Evolutionary conservation across 306 rosid species (phyloP).

Genomic region (Alnus rubra): DNA sequence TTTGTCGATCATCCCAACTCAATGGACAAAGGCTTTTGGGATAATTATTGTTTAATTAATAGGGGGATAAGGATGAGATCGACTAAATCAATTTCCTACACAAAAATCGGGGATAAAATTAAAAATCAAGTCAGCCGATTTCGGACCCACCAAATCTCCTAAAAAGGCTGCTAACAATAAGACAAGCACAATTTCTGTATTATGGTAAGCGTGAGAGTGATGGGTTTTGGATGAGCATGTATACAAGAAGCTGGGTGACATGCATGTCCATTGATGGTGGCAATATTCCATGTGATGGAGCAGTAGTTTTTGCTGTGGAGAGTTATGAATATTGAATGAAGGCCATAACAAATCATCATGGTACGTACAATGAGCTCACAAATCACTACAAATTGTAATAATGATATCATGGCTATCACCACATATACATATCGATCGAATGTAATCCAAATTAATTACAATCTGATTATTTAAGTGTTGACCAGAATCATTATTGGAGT

Average conservation of each 20-base stretch:
- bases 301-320: too few relatives aligned
- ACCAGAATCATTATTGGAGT: not conserved
- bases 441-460: not conserved
- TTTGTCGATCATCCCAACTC: too few relatives aligned
- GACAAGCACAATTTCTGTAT: conserved; percentile 12
- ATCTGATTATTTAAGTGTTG: not conserved
- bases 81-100: not conserved
- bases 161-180: conserved; percentile 29
- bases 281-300: not conserved
- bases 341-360: too few relatives aligned
- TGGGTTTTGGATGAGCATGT: not conserved
- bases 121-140: conserved; percentile 22
- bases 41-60: too few relatives aligned
- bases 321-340: too few relatives aligned
- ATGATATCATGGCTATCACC: not conserved
- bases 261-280: too few relatives aligned
- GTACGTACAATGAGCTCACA: not conserved
- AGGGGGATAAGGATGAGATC: too few relatives aligned
- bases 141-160: conserved; percentile 53
- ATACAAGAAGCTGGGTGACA: not conserved
- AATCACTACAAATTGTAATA: not conserved
- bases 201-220: not conserved
- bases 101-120: not conserved
- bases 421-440: not conserved
- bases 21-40: too few relatives aligned